These are phyloP conservation scores for Vinca minor DNA, from an alignment of 257 asterid species.

Conservation along the genomic window DNA sequence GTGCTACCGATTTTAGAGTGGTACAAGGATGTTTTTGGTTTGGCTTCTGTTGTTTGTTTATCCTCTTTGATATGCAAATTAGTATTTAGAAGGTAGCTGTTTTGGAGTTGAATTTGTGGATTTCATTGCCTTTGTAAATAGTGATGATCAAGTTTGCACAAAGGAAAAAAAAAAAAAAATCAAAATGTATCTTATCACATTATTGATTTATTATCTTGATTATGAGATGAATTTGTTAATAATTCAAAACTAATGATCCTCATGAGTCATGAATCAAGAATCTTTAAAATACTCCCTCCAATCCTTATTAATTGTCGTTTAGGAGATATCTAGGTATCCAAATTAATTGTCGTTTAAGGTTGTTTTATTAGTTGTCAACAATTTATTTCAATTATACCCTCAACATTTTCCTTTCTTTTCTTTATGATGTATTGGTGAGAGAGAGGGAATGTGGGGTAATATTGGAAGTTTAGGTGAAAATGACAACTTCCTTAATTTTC, in stretches of 20 bases:
- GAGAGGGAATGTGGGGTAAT: no score
- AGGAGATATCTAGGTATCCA: no score
- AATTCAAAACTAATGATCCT: not conserved
- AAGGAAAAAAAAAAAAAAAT: not conserved
- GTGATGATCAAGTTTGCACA: slow-evolving; percentile 3
- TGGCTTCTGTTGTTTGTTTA: not conserved
- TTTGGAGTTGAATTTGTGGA: not conserved
- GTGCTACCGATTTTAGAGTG: slow-evolving; percentile 2
- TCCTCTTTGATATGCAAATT: not conserved
- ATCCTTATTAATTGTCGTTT: no score
- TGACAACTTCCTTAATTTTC: no score
- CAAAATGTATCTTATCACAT: no score
- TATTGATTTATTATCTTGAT: not conserved
- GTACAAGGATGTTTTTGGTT: not conserved
- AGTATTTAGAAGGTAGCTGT: not conserved
- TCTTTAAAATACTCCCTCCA: no score
- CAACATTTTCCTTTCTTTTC: no score
- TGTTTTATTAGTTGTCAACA: no score
- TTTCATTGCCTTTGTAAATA: not conserved
- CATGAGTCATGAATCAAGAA: not conserved
- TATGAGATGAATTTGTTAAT: not conserved
- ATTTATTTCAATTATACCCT: no score
- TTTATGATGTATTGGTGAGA: no score
- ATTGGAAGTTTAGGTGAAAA: no score
- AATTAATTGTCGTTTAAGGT: no score